phyloP scores from a whole-genome alignment of 1,139 yeast species.

The Geotrichum candidum region DNA sequence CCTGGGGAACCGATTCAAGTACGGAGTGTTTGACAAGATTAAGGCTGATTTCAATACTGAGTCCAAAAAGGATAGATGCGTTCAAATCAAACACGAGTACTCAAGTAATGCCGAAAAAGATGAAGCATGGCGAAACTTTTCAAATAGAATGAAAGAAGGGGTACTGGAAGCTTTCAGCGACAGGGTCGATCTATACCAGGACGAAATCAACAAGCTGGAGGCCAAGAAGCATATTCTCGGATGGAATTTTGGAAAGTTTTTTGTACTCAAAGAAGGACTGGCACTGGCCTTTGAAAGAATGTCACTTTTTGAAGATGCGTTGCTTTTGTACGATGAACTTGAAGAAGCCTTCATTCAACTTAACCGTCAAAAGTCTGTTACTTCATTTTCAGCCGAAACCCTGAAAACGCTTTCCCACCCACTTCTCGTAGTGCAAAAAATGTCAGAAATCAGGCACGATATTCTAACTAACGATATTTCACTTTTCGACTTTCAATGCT shows the following conservation, averaged over 20 bases:
- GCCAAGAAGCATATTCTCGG: conserved; percentile 35
- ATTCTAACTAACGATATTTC: conserved; percentile 38
- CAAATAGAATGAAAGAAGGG: conserved; percentile 45
- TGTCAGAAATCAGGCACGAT: conserved; percentile 29
- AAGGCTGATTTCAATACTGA: conserved; percentile 54
- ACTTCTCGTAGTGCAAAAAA: conserved; percentile 19
- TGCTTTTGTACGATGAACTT: conserved; percentile 43
- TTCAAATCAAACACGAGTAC: conserved; percentile 37
- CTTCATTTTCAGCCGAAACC: conserved; percentile 30
- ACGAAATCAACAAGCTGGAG: conserved; percentile 36
- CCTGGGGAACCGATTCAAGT: conserved; percentile 44
- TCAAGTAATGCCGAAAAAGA: conserved; percentile 36
- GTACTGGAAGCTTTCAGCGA: conserved; percentile 52
- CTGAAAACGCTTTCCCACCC: conserved; percentile 25
- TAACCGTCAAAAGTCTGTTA: conserved; percentile 23
- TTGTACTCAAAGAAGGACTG: conserved; percentile 43
- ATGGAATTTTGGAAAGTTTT: conserved; percentile 43
- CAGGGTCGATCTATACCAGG: conserved; percentile 42
- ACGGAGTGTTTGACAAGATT: conserved; percentile 59
- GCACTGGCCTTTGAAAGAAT: conserved; percentile 46
- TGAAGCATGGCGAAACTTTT: conserved; percentile 47
- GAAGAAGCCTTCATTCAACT: conserved; percentile 29
- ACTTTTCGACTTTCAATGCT: conserved; percentile 39
- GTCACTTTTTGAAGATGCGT: conserved; percentile 53
- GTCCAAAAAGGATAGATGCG: conserved; percentile 34